Evolutionary conservation across 805 yeast species (phyloP).

Genomic region (Spathaspora girioi): DNA sequence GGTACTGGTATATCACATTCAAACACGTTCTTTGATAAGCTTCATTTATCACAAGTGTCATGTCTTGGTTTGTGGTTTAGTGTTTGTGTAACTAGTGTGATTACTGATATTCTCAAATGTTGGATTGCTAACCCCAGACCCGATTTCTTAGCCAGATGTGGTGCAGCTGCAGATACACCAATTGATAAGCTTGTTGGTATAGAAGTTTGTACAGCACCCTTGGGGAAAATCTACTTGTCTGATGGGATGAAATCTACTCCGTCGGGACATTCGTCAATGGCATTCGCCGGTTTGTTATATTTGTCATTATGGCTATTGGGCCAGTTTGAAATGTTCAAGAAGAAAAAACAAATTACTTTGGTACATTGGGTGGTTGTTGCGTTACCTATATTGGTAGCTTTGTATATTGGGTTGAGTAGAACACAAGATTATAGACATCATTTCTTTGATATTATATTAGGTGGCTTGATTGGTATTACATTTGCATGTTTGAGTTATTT

Average conservation of each 20-base stretch:
- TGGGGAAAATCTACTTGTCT: constrained; percentile 32
- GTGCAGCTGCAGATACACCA: constrained; percentile 22
- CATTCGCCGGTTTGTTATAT: constrained; percentile 67
- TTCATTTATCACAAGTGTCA: constrained; percentile 27
- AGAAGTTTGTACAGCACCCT: constrained; percentile 30
- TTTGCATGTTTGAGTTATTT: constrained; percentile 59
- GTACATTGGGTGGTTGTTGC: neutral
- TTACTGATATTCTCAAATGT: constrained; percentile 36
- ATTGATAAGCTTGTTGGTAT: constrained; percentile 22
- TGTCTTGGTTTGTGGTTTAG: constrained; percentile 27
- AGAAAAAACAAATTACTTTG: neutral
- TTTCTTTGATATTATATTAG: constrained; percentile 76
- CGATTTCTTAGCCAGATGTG: constrained; percentile 40
- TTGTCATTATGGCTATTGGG: constrained; percentile 65
- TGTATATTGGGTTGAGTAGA: constrained; percentile 76
- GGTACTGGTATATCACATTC: neutral
- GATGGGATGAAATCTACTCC: constrained; percentile 85
- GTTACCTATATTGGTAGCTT: constrained; percentile 65
- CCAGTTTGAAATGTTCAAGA: constrained; percentile 36
- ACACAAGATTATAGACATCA: constrained; percentile 95
- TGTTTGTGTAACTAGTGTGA: constrained; percentile 23
- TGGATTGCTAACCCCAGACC: constrained; percentile 43
- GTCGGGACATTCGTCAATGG: constrained; percentile 72
- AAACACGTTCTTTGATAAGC: constrained; percentile 19
- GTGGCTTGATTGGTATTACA: constrained; percentile 60